Evolutionary conservation across 257 asterid genomes (phyloP), one percentile per base, ranked within the genome.

Genomic region (Penstemon eatonii): DNA sequence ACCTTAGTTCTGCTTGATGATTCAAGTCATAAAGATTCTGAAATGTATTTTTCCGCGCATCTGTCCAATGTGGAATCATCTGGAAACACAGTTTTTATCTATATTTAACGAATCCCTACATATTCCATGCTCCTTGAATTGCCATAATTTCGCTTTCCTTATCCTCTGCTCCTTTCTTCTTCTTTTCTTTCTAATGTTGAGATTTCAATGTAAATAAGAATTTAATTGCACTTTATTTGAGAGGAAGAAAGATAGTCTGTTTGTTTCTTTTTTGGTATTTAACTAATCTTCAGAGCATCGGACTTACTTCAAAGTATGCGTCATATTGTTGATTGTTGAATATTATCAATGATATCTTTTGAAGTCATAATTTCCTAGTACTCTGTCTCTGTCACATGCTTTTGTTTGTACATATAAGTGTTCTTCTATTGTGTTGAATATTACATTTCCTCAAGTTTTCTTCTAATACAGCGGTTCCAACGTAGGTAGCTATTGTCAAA

Each of bases 401-500:
- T 52, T 66, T 57, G 41, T 36, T 78, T 55, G 6, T 67, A 62
- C 46, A 19, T 38, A 25, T 25, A 1, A 25, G 33, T 1, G 2
- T 25, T 25, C 33, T 2, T 38, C 62, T 67, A 38, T 43, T 40
- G 57, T 41, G 5, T 56, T 52, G 41, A 46, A 36, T 8, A 15
- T 54, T 42, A 19, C 45, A 45, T 51, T 60, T 68, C 54, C 13
- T 12, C 5, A 41, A 61, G 58, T 10, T 53, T 60, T 37, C 63
- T 54, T 73, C 47, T 82, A 69, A 80, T 51, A 50, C 49, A 33
- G 65, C 61, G 73, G 42, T 77, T 54, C 60, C 15, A 36, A 67
- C 66, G 77, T 80, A 93, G 99, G 99, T 90, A 74, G 87, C 95
- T 57, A 93, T 93, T 80, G 92, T 93, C 75, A 86, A 89, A 85